Evolutionary conservation across 2,329 filamentous ascomycete genomes (phyloP).

Genomic region (Ilyonectria robusta): DNA sequence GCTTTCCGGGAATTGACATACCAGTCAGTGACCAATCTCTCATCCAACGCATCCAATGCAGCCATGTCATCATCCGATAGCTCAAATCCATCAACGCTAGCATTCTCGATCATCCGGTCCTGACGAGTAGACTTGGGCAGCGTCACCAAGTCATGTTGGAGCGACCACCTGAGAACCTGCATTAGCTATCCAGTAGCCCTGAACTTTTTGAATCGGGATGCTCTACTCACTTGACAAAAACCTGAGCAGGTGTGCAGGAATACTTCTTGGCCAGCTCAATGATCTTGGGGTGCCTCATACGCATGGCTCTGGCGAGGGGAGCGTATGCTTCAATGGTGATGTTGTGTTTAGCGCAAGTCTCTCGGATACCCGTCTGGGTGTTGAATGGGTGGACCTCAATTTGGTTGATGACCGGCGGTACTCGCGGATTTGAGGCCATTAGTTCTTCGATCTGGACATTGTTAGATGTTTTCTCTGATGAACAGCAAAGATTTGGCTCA

Average conservation of each 20-base stretch:
- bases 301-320: slow-evolving; percentile 78
- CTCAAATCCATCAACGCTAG: slow-evolving; percentile 70
- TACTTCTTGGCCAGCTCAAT: slow-evolving; percentile 76
- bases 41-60: slow-evolving; percentile 75
- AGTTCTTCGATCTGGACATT: slow-evolving; percentile 74
- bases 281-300: slow-evolving; percentile 78
- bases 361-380: slow-evolving; percentile 76
- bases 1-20: slow-evolving; percentile 31
- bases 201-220: fast-evolving
- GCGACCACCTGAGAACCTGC: slow-evolving; percentile 71
- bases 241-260: slow-evolving; percentile 77
- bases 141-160: slow-evolving; percentile 81
- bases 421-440: slow-evolving; percentile 71
- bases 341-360: slow-evolving; percentile 74
- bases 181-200: slow-evolving; percentile 7
- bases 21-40: slow-evolving; percentile 81
- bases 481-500: slow-evolving; percentile 53
- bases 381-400: slow-evolving; percentile 89
- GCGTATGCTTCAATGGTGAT: slow-evolving; percentile 87
- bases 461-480: neutral
- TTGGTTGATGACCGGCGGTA: slow-evolving; percentile 81
- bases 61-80: slow-evolving; percentile 76
- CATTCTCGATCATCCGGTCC: slow-evolving; percentile 76
- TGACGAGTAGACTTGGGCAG: slow-evolving; percentile 79
- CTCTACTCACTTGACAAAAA: slow-evolving; percentile 71